Evolutionary conservation across 2,329 filamentous ascomycete genomes (phyloP), one percentile per base, ranked within the genome.

Genomic region (Mycocentrospora acerina): DNA sequence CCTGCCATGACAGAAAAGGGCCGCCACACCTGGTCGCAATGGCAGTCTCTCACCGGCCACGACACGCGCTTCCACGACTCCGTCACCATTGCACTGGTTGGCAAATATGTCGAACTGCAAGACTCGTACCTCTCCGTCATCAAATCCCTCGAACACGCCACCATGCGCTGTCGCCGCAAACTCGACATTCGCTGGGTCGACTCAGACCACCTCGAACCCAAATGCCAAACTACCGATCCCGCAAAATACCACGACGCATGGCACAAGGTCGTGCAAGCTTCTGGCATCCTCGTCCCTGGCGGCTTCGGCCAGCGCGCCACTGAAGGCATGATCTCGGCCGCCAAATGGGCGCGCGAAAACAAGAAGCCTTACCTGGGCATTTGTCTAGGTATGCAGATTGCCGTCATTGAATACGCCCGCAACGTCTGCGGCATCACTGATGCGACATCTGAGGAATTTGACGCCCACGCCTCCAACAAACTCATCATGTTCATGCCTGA

Each of bases 401-500:
- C 91, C 14, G 89, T 95, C 31, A 86, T 96, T 53, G 90, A 97
- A 68, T 88, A 82, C 55, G 89, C 90, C 2, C 82, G 90, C 28
- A 83, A 88, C 51, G 73, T 91, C 1, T 86, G 82, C 68, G 80
- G 79, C 18, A 76, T 90, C 46, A 66, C 70, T 3, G 69, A 73
- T 29, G 80, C 80, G 1, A 75, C 73, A 4, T 79, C 75, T 5
- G 74, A 73, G 37, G 81, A 84, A 51, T 76, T 83, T 48, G 67
- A 79, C 64, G 75, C 16, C 75, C 60, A 72, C 3, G 78, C 82
- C n/a, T 72, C 81, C 32, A 75, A 90, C 60, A 81, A 80, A 17
- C 80, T 88, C 18, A 82, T 98, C 52, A 80, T 97, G 53, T 91
- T 86, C 71, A 98, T 97, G 93, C 91, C 91, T 2, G 91, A 96